phyloP scores from a whole-genome alignment of 2,329 filamentous ascomycete genomes.

The Aphanocladium album region DNA sequence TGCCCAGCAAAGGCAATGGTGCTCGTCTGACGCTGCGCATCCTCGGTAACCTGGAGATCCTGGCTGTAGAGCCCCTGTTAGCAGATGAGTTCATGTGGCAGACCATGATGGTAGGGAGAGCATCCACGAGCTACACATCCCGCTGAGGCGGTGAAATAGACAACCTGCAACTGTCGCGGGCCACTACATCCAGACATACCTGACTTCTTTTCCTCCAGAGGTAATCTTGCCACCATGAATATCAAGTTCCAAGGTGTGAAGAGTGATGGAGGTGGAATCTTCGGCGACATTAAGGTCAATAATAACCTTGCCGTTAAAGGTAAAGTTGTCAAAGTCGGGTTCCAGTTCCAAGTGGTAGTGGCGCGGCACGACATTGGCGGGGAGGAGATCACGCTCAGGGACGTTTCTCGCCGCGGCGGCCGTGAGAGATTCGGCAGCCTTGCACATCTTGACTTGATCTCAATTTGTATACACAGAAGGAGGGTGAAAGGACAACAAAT shows the following conservation, averaged over 20 bases:
- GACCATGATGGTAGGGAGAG: neutral
- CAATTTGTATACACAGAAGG: neutral
- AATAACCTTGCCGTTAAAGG: slow-evolving; percentile 75
- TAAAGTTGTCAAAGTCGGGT: slow-evolving; percentile 82
- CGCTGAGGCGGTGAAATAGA: neutral
- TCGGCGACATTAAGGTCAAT: slow-evolving; percentile 85
- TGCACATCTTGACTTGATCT: neutral
- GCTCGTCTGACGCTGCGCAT: slow-evolving; percentile 75
- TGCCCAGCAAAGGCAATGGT: slow-evolving; percentile 72
- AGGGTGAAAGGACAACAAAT: neutral
- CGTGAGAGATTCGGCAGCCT: neutral
- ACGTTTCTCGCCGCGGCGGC: neutral
- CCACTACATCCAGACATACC: slow-evolving; percentile 26
- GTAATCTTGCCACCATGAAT: slow-evolving; percentile 58
- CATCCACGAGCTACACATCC: neutral
- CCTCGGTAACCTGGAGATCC: slow-evolving; percentile 59
- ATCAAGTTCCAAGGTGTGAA: slow-evolving; percentile 83
- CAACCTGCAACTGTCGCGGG: neutral
- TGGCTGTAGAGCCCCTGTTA: slow-evolving; percentile 4
- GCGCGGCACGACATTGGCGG: slow-evolving; percentile 80
- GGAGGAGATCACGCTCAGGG: slow-evolving; percentile 69
- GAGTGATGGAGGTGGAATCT: slow-evolving; percentile 76
- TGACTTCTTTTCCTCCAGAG: slow-evolving; percentile 44
- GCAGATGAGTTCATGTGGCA: neutral
- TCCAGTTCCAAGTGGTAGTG: slow-evolving; percentile 92